phyloP scores from a whole-genome alignment of 352 stramenopile species.

The Globisporangium acanthophoron region DNA sequence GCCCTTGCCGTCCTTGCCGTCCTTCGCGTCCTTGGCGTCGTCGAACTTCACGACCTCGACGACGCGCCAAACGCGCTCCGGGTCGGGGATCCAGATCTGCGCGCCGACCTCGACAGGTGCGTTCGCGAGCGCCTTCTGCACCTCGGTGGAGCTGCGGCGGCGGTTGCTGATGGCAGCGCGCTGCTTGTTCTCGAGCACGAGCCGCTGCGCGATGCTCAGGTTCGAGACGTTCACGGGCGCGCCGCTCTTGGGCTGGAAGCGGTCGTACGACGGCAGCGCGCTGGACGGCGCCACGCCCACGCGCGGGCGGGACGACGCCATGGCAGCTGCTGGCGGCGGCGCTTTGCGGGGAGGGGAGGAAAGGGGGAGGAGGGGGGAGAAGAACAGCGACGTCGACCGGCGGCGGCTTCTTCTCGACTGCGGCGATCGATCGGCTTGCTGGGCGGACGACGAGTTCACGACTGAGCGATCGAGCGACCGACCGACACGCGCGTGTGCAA shows the following conservation, averaged over 20 bases:
- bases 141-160: constrained; percentile 64
- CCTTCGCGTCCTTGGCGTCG: constrained; percentile 1
- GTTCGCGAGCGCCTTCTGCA: constrained; percentile 54
- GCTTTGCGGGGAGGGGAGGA: background rate
- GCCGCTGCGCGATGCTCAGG: constrained; percentile 72
- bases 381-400: constrained; percentile 5
- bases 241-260: constrained; percentile 62
- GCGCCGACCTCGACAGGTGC: constrained; percentile 69
- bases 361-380: background rate
- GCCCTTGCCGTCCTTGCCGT: constrained; percentile 36
- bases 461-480: constrained; percentile 1
- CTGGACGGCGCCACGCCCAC: constrained; percentile 60
- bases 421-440: background rate
- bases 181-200: constrained; percentile 85
- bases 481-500: constrained; percentile 1
- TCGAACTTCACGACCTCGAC: constrained; percentile 71
- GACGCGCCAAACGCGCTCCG: constrained; percentile 77
- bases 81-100: constrained; percentile 85
- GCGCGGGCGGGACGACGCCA: constrained; percentile 29
- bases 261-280: constrained; percentile 71
- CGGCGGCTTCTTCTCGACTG: background rate
- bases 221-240: constrained; percentile 49
- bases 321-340: background rate
- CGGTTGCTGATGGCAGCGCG: constrained; percentile 55
- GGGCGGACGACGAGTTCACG: constrained; percentile 11